Evolutionary conservation across 441 rosid genomes (phyloP).

Genomic region (Macaranga tanarius): DNA sequence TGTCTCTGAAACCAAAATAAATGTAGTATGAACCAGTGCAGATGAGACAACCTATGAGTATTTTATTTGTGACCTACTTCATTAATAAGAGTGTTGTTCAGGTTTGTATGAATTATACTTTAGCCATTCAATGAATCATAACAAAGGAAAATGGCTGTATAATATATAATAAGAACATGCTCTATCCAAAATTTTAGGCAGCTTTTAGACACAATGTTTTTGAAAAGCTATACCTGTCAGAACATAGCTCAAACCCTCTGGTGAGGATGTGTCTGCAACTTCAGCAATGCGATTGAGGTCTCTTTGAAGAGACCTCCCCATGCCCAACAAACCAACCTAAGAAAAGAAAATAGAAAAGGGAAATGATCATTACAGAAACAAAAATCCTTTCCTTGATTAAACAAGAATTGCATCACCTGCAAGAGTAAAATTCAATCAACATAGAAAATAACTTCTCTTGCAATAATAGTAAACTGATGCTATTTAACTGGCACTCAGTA

Average conservation of each 20-base stretch:
- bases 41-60: not conserved
- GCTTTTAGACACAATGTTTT: too few relatives aligned
- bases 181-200: not conserved
- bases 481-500: not conserved
- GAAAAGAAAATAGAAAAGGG: conserved; percentile 2
- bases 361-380: conserved; percentile 3
- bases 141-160: not conserved
- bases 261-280: conserved; percentile 74
- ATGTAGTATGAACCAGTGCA: not conserved
- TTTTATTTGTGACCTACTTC: not conserved
- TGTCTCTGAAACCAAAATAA: conserved; percentile 59
- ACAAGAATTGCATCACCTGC: not conserved
- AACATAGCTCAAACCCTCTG: conserved; percentile 74
- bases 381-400: not conserved
- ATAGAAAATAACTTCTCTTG: not conserved
- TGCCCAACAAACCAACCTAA: conserved; percentile 85
- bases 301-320: conserved; percentile 71
- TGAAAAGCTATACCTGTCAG: conserved; percentile 61
- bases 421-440: conserved; percentile 2
- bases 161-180: not conserved
- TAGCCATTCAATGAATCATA: not conserved
- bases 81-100: not conserved
- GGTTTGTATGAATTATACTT: not conserved
- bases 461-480: conserved; percentile 6
- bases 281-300: conserved; percentile 86